Evolutionary conservation across 225 moss, liverwort and hornwort species (phyloP), one percentile per base, ranked within the genome.

Genomic region (Physcomitrium patens): DNA sequence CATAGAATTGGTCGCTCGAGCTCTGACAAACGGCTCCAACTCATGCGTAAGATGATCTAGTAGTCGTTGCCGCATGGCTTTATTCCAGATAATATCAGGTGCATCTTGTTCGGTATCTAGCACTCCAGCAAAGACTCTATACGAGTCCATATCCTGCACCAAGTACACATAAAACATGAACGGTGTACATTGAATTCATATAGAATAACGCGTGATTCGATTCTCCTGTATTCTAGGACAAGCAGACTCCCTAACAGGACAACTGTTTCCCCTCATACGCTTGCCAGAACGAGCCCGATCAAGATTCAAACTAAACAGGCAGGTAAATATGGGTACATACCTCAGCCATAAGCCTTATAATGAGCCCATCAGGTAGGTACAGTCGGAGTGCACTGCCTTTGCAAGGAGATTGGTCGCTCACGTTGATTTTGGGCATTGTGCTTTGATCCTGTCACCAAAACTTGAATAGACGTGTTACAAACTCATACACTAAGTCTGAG

Each of bases 21-120:
- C 76, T 74, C 90, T 94, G 44, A 97, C 97, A 69, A 91, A 94
- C n/a, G 91, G 87, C 77, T 94, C 94, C 73, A 97, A 80, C 77
- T 93, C 87, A 79, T 70, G 82, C 1, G 86, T 89, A 44, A 97
- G 93, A 78, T 90, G 83, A 75, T 97, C 89, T 75, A 97, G 74
- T 69, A 97, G 81, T 51, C 82, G 89, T 77, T 91, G 83, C 65
- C 91, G 85, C 97, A 97, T 97, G 24, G 79, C 87, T 70, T 60
- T 77, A 78, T 89, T 91, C 97, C 97, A 97, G 67, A 97, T 93
- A 19, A 93, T 82, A 67, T 91, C 94, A n/a, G 97, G 97, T 47
- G 90, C 67, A 84, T 94, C 86, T 77, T 94, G 91, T 65, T 97
- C 97, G 42, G 83, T 88, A 27, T 91, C 82, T 54, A 97, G 57